Evolutionary conservation across 208 protist genomes (phyloP), one percentile per base, ranked within the genome.

Genomic region (Leishmania major): DNA sequence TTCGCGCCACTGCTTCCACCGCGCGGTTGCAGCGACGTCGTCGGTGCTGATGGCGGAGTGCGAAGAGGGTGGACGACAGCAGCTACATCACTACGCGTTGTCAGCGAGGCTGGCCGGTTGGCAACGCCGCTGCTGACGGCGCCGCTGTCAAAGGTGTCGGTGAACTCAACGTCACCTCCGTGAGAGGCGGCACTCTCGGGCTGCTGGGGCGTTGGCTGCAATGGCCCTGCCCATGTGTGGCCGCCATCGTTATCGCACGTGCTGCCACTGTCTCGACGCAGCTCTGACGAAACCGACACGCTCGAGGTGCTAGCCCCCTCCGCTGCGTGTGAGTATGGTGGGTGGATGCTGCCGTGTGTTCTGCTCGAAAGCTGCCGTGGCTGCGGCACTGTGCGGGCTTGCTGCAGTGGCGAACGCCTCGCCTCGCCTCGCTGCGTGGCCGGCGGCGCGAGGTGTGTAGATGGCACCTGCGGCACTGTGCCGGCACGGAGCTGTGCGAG

Each of bases 41-140:
- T 31, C 59, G 81, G 76, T 17, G 69, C 75, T 5, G 76, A 79
- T 19, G 76, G 80, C 19, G 80, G 67, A 10, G 80, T 76, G 0
- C 57, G 43, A 37, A 75, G 31, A 35, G 70, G 75, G 53, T 78
- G 75, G 19, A 59, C 28, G 28, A 47, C 43, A 51, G 47, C 28
- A 31, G 60, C 28, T 83, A 74, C 45, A 37, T 69, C 31, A 69
- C 31, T 40, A 69, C 4, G 62, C 31, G 62, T 2, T 69, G 62
- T 40, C 62, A 69, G 31, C 31, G 62, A 40, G 31, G 15, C 15
- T 40, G 62, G 31, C 19, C 71, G 71, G 71, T 75, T 57, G n/a
- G 28, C 28, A 13, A 31, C n/a, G 13, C 43, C 45, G 71, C 45
- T 55, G 47, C 66, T 55, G n/a, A 11, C 45, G 15, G 15, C n/a